Conservation (phyloP, 2,329 filamentous ascomycete genomes). For the Aspergillus jensenii region DNA sequence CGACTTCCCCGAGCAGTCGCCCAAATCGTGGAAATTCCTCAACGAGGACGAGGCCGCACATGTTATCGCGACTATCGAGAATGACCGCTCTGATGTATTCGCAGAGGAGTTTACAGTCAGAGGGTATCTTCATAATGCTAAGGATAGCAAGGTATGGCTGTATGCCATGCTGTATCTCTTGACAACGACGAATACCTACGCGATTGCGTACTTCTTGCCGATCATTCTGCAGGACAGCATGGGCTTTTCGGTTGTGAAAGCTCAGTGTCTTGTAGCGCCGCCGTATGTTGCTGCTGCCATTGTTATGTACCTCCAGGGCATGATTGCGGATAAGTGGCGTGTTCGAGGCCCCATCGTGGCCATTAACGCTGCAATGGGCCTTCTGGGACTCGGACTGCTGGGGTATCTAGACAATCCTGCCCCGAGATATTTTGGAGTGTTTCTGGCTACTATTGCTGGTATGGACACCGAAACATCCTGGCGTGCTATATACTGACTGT, state of each 20-base stretch:
- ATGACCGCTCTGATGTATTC: slow-evolving; percentile 54
- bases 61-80: slow-evolving; percentile 52
- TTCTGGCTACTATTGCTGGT: slow-evolving; percentile 69
- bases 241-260: slow-evolving; percentile 61
- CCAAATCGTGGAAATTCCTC: slow-evolving; percentile 25
- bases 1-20: slow-evolving; percentile 8
- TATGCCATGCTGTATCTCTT: slow-evolving; percentile 54
- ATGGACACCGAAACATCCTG: slow-evolving; percentile 49
- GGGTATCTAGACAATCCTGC: slow-evolving; percentile 58
- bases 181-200: slow-evolving; percentile 71
- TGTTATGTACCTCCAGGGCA: slow-evolving; percentile 56
- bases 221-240: slow-evolving; percentile 66
- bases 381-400: slow-evolving; percentile 69
- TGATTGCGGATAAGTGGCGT: slow-evolving; percentile 63
- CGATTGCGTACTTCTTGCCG: slow-evolving; percentile 76
- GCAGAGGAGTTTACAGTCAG: slow-evolving; percentile 48
- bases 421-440: slow-evolving; percentile 70
- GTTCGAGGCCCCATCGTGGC: slow-evolving; percentile 65
- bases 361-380: slow-evolving; percentile 62
- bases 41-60: slow-evolving; percentile 45
- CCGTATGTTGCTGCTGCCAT: slow-evolving; percentile 60
- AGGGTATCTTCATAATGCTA: slow-evolving; percentile 49
- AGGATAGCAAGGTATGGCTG: slow-evolving; percentile 56
- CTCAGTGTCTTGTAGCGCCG: slow-evolving; percentile 71
- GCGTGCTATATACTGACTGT: neutral